Evolutionary conservation across 2,329 filamentous ascomycete genomes (phyloP).

Genomic region (Neofusicoccum sp.): DNA sequence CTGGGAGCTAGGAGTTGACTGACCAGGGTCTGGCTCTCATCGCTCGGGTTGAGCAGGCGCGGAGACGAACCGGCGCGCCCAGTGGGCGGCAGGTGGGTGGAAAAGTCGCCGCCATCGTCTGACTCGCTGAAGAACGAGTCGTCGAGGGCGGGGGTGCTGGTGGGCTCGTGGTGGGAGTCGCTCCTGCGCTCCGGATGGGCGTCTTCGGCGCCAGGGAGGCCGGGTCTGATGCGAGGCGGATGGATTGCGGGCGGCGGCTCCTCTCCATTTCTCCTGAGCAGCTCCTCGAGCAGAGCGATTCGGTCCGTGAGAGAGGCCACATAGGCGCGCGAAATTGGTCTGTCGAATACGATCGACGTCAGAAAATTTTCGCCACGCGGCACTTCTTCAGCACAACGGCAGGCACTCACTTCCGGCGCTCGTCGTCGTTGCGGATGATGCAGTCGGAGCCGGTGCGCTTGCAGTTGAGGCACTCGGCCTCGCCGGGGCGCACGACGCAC

Average conservation of each 20-base stretch:
- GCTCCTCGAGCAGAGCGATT: conserved; percentile 51
- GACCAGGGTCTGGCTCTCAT: conserved; percentile 38
- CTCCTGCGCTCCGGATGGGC: conserved; percentile 19
- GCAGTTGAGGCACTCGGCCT: conserved; percentile 54
- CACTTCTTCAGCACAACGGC: not conserved
- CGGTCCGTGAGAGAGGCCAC: conserved; percentile 58
- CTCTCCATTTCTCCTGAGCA: conserved; percentile 52
- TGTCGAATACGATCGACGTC: conserved; percentile 25
- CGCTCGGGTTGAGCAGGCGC: conserved; percentile 30
- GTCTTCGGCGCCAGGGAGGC: conserved; percentile 32
- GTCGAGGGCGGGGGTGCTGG: conserved; percentile 30
- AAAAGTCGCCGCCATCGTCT: conserved; percentile 21
- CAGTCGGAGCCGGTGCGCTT: conserved; percentile 52
- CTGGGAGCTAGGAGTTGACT: conserved; percentile 50
- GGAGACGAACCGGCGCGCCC: conserved; percentile 29
- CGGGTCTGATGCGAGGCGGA: conserved; percentile 51
- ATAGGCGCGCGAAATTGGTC: conserved; percentile 59
- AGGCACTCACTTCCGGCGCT: conserved; percentile 50
- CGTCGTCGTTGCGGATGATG: conserved; percentile 59
- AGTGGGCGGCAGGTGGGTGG: not conserved
- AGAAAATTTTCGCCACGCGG: not conserved
- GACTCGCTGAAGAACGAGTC: conserved; percentile 27
- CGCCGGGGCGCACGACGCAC: conserved; percentile 55
- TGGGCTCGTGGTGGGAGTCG: conserved; percentile 20
- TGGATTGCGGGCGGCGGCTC: conserved; percentile 52